Percentiles rank a stretch among this genome's conserved stretches.
Evolutionary conservation across 1,284 basidiomycete species (phyloP).

Genomic region (Mycena sp.): DNA sequence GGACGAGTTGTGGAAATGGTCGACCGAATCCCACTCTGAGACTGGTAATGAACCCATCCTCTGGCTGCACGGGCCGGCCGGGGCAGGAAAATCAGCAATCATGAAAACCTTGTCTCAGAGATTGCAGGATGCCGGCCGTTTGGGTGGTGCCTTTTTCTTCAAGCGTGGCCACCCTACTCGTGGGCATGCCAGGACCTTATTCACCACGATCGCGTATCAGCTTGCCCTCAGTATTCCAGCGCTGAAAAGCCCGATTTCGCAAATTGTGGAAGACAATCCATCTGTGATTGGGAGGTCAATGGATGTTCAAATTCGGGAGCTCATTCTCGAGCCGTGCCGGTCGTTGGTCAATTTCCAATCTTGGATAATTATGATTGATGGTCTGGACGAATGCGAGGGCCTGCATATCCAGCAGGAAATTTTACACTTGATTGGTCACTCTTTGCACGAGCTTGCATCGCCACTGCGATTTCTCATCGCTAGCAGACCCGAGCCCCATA

Average conservation of each 20-base stretch:
- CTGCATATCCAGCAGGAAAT: not conserved
- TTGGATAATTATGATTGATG: not conserved
- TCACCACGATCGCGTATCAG: constrained; percentile 9
- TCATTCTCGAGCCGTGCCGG: not conserved
- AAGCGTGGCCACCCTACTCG: constrained; percentile 6
- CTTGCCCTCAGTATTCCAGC: not conserved
- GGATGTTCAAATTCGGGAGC: not conserved
- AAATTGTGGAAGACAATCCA: not conserved
- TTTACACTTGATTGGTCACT: not conserved
- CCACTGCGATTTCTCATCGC: not conserved
- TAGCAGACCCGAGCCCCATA: constrained; percentile 7
- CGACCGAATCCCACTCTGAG: not conserved
- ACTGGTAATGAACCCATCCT: no score
- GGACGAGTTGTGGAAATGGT: not conserved
- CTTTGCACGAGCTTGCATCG: not conserved
- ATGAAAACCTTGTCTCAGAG: not conserved
- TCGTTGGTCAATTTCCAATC: no score
- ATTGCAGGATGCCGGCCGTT: not conserved
- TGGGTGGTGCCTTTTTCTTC: constrained; percentile 5
- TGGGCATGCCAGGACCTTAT: not conserved
- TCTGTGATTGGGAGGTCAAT: not conserved
- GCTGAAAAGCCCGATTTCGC: not conserved
- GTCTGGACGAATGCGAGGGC: constrained; percentile 5
- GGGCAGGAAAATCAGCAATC: not conserved
- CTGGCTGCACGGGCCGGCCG: not conserved